Evolutionary conservation across 352 stramenopile species (phyloP).

Genomic region (Pythium utonaiense): DNA sequence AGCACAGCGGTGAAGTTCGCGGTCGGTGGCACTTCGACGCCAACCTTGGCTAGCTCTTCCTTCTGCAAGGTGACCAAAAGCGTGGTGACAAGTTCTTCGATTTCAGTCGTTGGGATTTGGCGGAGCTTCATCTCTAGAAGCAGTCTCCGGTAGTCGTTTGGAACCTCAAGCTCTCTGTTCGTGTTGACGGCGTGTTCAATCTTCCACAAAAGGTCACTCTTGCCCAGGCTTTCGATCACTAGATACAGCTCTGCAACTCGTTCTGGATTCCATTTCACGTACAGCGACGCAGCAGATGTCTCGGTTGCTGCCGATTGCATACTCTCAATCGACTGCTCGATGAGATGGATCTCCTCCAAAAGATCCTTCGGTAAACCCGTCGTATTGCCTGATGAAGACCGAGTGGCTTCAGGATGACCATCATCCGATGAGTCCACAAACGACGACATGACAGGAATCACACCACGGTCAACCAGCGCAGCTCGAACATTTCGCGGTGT

Average conservation of each 20-base stretch:
- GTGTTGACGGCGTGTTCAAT: constrained; percentile 60
- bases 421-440: background rate
- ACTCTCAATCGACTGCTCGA: constrained; percentile 52
- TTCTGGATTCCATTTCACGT: constrained; percentile 54
- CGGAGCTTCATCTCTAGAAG: constrained; percentile 53
- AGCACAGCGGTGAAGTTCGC: constrained; percentile 46
- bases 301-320: constrained; percentile 14
- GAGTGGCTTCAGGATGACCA: background rate
- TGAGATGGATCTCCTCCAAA: constrained; percentile 48
- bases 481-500: constrained; percentile 50
- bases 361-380: constrained; percentile 39
- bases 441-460: constrained; percentile 45
- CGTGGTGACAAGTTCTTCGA: constrained; percentile 54
- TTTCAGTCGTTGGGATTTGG: constrained; percentile 47
- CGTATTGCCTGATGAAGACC: constrained; percentile 3
- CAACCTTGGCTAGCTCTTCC: constrained; percentile 37
- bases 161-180: constrained; percentile 53
- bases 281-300: constrained; percentile 5
- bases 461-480: constrained; percentile 60
- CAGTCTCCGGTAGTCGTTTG: constrained; percentile 37
- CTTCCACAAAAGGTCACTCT: constrained; percentile 74
- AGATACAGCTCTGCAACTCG: constrained; percentile 61
- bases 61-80: constrained; percentile 62
- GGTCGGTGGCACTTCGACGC: constrained; percentile 43
- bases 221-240: constrained; percentile 59